Evolutionary conservation across 805 yeast species (phyloP).

Genomic region (Ogataea nakhonphanomensis): DNA sequence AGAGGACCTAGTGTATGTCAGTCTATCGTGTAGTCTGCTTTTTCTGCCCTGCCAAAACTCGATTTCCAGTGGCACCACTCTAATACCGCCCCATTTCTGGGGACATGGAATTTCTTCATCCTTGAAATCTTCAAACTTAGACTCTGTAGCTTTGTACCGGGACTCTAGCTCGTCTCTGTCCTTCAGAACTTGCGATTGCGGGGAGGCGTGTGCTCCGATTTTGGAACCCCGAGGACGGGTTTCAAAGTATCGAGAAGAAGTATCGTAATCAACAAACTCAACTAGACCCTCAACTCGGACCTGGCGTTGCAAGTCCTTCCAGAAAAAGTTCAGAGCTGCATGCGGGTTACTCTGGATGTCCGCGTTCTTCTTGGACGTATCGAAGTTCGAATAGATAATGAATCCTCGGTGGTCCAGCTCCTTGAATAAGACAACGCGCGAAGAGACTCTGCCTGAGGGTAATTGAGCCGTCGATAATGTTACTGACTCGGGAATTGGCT

Average conservation of each 20-base stretch:
- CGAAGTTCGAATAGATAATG: constrained; percentile 90
- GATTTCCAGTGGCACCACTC: constrained; percentile 82
- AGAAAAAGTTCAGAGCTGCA: constrained; percentile 85
- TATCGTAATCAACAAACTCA: constrained; percentile 69
- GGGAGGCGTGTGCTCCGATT: constrained; percentile 96
- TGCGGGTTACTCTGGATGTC: constrained; percentile 71
- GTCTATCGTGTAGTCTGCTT: constrained; percentile 86
- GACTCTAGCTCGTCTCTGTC: constrained; percentile 60
- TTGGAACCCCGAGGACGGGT: constrained; percentile 91
- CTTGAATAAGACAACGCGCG: constrained; percentile 80
- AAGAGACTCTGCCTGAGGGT: constrained; percentile 88
- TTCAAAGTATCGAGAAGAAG: constrained; percentile 70
- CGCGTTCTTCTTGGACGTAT: constrained; percentile 70
- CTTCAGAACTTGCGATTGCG: constrained; percentile 65
- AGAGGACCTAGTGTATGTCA: constrained; percentile 60
- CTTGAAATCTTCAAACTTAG: constrained; percentile 50
- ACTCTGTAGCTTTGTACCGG: constrained; percentile 43
- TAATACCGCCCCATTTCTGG: constrained; percentile 92
- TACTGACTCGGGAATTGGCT: constrained; percentile 76
- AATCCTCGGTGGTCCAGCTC: constrained; percentile 86
- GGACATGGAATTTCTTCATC: constrained; percentile 83
- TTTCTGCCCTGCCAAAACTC: constrained; percentile 98
- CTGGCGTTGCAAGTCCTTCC: constrained; percentile 89
- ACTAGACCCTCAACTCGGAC: constrained; percentile 88
- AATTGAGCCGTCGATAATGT: constrained; percentile 84